phyloP scores from a whole-genome alignment of 2,329 filamentous ascomycete genomes.

The Sporothrix globosa region DNA sequence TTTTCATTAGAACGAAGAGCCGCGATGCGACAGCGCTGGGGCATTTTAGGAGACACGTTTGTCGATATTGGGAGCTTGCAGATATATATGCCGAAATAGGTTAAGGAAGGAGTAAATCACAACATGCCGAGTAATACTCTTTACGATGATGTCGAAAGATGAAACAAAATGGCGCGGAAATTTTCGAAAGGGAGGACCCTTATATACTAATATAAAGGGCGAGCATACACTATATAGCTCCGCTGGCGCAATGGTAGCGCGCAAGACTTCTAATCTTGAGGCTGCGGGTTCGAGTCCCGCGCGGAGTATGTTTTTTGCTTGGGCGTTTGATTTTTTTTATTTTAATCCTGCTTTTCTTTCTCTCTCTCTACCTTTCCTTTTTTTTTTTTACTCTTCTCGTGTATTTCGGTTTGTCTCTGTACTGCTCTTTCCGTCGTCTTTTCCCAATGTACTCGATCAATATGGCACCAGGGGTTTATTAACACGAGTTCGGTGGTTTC shows the following conservation, averaged over 20 bases:
- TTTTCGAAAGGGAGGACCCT: not conserved
- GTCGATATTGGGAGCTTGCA: not conserved
- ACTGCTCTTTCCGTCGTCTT: no score
- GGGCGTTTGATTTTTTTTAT: not conserved
- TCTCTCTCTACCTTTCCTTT: no score
- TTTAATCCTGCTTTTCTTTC: not conserved
- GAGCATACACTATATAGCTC: not conserved
- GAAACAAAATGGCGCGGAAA: no score
- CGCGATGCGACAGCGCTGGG: constrained; percentile 2
- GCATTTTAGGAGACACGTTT: not conserved
- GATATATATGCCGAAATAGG: not conserved
- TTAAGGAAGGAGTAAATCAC: no score
- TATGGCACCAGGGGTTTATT: no score
- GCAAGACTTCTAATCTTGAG: constrained; percentile 65
- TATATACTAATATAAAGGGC: not conserved
- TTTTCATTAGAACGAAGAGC: not conserved
- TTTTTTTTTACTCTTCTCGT: no score
- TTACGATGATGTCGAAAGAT: no score
- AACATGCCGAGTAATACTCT: no score
- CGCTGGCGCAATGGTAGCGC: constrained; percentile 57
- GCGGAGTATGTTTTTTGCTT: constrained; percentile 41
- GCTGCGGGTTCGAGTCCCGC: constrained; percentile 50
- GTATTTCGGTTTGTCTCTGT: no score
- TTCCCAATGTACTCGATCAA: no score
- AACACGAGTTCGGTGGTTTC: not conserved